Evolutionary conservation across 208 protist genomes (phyloP).

Genomic region (Trypanosomatidae sp.): DNA sequence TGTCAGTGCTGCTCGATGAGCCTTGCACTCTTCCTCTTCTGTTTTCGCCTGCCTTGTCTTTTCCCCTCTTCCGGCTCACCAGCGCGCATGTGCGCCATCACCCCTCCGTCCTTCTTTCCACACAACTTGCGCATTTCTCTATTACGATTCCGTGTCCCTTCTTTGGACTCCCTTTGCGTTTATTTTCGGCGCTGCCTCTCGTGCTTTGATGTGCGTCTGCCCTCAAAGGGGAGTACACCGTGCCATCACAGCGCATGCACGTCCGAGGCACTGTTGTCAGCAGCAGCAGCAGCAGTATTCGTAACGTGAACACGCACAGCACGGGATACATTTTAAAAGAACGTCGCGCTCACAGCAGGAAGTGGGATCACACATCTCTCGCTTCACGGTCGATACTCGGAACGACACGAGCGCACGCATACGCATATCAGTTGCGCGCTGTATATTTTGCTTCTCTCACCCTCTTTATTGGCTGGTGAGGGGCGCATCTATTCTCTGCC

Average conservation of each 20-base stretch:
- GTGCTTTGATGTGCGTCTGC: neutral
- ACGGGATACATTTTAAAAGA: neutral
- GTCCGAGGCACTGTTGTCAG: neutral
- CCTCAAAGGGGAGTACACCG: neutral
- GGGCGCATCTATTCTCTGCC: neutral
- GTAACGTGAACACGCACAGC: neutral
- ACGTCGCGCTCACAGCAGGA: neutral
- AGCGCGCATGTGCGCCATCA: neutral
- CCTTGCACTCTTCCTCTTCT: neutral
- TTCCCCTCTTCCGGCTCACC: neutral
- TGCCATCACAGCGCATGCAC: neutral
- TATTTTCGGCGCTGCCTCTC: neutral
- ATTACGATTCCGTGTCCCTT: neutral
- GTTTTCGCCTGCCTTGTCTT: neutral
- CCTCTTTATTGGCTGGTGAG: neutral
- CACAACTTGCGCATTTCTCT: no score
- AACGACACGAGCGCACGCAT: neutral
- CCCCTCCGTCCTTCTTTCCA: neutral
- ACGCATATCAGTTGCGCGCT: neutral
- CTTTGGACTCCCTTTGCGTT: neutral
- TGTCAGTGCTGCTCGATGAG: neutral
- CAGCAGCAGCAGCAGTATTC: neutral
- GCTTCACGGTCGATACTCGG: neutral
- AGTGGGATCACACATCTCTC: neutral
- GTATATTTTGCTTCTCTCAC: neutral